These are phyloP conservation scores for Anaeromyces robustus DNA, from an alignment of 192 early-diverging fungal species.

Conservation along the genomic window DNA sequence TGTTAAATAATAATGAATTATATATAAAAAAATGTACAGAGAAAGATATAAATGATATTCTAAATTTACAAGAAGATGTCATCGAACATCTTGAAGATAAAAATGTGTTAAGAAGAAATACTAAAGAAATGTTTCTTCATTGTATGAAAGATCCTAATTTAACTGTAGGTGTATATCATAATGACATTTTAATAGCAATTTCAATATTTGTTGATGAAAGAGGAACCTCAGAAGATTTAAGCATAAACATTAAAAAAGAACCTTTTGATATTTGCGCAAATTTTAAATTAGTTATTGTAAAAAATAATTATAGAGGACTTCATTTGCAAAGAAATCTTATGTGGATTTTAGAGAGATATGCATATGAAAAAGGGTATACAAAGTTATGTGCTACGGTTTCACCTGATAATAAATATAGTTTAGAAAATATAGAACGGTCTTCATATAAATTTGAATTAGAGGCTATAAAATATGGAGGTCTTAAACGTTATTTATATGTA, in stretches of 20 bases:
- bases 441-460: background rate
- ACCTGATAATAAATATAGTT: background rate
- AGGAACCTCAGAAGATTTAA: background rate
- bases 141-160: background rate
- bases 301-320: background rate
- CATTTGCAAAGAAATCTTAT: background rate
- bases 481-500: background rate
- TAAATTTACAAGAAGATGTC: background rate
- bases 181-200: background rate
- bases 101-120: background rate
- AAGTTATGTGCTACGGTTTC: background rate
- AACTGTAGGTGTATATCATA: background rate
- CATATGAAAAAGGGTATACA: background rate
- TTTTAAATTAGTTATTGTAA: background rate
- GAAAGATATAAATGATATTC: background rate
- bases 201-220: background rate
- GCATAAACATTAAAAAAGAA: background rate
- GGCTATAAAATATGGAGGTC: background rate
- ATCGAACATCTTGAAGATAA: background rate
- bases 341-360: background rate
- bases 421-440: background rate
- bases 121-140: background rate
- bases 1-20: background rate
- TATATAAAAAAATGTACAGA: background rate
- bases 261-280: background rate